Conservation (phyloP, 1,139 yeast species). For the Hansenula sp. region DNA sequence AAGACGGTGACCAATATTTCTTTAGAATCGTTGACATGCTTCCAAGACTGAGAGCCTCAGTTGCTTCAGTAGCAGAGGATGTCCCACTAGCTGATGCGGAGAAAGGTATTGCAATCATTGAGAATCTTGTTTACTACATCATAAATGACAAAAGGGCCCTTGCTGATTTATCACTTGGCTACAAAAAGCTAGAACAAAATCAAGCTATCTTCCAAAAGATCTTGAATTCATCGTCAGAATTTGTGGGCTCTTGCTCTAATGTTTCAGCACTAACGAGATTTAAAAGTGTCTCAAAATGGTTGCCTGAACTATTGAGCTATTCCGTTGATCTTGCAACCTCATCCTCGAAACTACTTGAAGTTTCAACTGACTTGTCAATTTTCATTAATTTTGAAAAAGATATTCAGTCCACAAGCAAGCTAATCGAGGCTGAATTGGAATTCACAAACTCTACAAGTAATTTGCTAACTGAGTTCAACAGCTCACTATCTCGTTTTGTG, state of each 20-base stretch:
- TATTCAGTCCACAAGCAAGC: conserved; percentile 10
- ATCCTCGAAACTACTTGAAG: conserved; percentile 17
- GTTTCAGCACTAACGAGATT: conserved; percentile 7
- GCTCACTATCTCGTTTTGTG: neutral
- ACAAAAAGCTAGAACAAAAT: conserved; percentile 16
- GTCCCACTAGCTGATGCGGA: conserved; percentile 73
- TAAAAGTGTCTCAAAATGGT: conserved; percentile 28
- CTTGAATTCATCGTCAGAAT: neutral
- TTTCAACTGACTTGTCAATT: conserved; percentile 16
- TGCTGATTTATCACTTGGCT: conserved; percentile 27
- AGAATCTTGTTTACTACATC: conserved; percentile 59
- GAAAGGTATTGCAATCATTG: conserved; percentile 76
- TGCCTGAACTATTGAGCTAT: conserved; percentile 49
- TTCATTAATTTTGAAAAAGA: conserved; percentile 16
- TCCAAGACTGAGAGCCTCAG: conserved; percentile 72
- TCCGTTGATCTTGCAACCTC: conserved; percentile 33
- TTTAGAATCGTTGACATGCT: conserved; percentile 72
- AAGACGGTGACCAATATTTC: conserved; percentile 56
- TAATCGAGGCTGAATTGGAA: conserved; percentile 12
- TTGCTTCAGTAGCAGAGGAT: conserved; percentile 61
- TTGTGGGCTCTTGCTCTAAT: neutral
- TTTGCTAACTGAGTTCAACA: neutral
- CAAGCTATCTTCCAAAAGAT: neutral
- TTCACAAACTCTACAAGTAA: conserved; percentile 7
- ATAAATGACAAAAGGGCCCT: conserved; percentile 49